Conservation (phyloP, 495 filamentous ascomycete genomes). For the Oleoguttula mirabilis region DNA sequence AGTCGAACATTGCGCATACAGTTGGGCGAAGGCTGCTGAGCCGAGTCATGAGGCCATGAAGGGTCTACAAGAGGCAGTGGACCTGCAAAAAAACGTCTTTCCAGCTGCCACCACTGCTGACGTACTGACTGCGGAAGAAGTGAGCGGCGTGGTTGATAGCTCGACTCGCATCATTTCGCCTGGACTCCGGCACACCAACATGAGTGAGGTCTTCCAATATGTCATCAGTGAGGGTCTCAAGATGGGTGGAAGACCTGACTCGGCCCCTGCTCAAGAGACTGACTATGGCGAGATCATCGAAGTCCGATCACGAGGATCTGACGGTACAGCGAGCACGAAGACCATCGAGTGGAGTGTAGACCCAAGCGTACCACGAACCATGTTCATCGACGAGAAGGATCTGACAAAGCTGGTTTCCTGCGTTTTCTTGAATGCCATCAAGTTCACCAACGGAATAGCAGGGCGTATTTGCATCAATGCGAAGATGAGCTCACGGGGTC, state of each 20-base stretch:
- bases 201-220: constrained; percentile 54
- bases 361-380: constrained; percentile 48
- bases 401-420: constrained; percentile 64
- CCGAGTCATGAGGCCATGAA: constrained; percentile 12
- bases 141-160: not conserved
- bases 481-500: constrained; percentile 36
- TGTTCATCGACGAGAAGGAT: constrained; percentile 59
- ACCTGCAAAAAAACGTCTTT: not conserved
- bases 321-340: constrained; percentile 46
- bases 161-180: constrained; percentile 26
- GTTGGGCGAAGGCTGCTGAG: constrained; percentile 1
- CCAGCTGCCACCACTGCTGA: constrained; percentile 1
- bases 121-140: constrained; percentile 6
- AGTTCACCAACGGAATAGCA: constrained; percentile 51
- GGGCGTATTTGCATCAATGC: constrained; percentile 53
- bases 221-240: constrained; percentile 60
- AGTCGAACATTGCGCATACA: not conserved
- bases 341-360: constrained; percentile 59
- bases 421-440: constrained; percentile 66
- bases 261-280: constrained; percentile 46
- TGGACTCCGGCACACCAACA: constrained; percentile 45
- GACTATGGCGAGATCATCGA: constrained; percentile 56
- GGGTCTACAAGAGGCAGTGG: constrained; percentile 8
- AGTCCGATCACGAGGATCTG: constrained; percentile 46
- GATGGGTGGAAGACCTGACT: constrained; percentile 63